Evolutionary conservation across 139 green algal genomes (phyloP).

Genomic region (Eudorina sp.): DNA sequence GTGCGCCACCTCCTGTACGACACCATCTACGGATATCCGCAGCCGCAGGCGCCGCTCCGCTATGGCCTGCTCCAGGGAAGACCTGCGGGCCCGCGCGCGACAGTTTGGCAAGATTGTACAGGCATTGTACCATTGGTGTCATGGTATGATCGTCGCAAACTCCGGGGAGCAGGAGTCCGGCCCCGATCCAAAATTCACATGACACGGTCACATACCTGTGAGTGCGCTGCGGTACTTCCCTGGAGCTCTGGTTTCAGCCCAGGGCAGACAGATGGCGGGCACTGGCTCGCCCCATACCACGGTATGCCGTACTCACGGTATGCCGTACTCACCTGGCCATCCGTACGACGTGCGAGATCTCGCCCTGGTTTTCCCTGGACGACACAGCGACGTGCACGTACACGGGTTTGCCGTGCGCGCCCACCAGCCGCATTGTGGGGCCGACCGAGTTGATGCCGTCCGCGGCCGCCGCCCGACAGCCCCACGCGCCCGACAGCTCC

Average conservation of each 20-base stretch:
- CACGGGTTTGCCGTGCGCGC: slow-evolving; percentile 5
- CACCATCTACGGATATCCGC: neutral
- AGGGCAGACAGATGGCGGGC: no score
- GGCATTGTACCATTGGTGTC: no score
- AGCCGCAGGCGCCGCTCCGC: slow-evolving; percentile 15
- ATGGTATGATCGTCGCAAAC: no score
- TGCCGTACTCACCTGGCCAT: slow-evolving; percentile 13
- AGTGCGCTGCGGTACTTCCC: no score
- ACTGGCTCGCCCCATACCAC: neutral
- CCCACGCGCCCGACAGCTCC: neutral
- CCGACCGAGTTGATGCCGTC: neutral
- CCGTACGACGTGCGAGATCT: neutral
- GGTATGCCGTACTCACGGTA: neutral
- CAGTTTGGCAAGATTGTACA: no score
- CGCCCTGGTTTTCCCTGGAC: neutral
- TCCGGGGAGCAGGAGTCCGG: no score
- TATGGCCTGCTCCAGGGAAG: neutral
- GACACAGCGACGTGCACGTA: slow-evolving; percentile 22
- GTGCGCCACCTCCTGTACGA: neutral
- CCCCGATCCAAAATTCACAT: no score
- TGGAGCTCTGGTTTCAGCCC: no score
- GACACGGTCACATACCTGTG: no score
- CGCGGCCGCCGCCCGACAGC: neutral
- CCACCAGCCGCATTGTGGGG: slow-evolving; percentile 17
- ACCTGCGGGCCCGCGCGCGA: neutral